Evolutionary conservation across 2,329 filamentous ascomycete genomes (phyloP), one percentile per base, ranked within the genome.

Genomic region (Alternaria solani): DNA sequence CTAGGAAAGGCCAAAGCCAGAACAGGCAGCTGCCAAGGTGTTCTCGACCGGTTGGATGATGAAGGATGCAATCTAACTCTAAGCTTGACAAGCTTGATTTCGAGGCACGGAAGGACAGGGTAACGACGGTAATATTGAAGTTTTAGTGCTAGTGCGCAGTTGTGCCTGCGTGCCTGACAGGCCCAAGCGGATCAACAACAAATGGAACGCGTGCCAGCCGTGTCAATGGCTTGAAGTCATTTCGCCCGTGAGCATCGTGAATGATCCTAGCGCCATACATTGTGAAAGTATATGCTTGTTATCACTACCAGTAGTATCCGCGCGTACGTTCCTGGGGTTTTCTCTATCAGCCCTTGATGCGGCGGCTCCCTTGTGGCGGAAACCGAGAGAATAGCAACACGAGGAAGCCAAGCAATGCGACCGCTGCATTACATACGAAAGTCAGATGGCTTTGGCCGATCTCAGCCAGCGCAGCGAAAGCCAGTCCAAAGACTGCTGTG

Each of bases 401-500:
- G 4, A 73, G 51, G 42, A 85, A 84, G 3, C 81, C 84, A 4
- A 88, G 55, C 0, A 89, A 77, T 2, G 86, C 86, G 55, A 89
- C 64, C 47, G 65, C 86, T 5, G 87, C 89, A 68, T 92, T 92
- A 71, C 85, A 88, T 49, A 87, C 86, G 69, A 92, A 92, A 0
- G 89, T 90, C 8, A 88, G 78, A 57, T 89, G 83, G 0, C 86
- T 82, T 67, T 84, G 83, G 1, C 88, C 89, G 0, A 85, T 79
- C 34, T 84, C 81, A 0, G 90, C 87, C 44, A 92, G 82, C 0
- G 82, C 85, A 0, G 88, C 85, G 72, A 91, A 92, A 0, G 90
- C 80, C 14, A 90, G 81, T 0, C 90, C 89, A 65, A 92, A 92
- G 0, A 91, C 66, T 0, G 87, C 87, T 59, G 86, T 74, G 0